Base-by-base conservation (phyloP, 352 stramenopile species). In the Peronosclerospora sorghi region DNA sequence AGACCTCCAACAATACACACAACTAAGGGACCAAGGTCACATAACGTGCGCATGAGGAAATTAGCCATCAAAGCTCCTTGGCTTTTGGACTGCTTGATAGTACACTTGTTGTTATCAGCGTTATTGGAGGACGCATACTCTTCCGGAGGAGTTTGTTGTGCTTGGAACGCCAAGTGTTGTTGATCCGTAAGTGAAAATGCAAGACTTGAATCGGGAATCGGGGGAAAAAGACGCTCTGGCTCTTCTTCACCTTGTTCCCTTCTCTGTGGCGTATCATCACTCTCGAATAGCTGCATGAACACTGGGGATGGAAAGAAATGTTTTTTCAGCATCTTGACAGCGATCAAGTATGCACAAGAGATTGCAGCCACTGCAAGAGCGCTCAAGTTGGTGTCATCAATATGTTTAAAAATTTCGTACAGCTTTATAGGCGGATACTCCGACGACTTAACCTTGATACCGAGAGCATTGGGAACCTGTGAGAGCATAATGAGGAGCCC, bases 1-100 rank as follows among this genome's bases (percentile, higher is more conserved):
- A 48, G 48, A 14, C 38, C 47, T 26, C 47, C 47, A 9, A 48
- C 42, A n/a, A 54, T 54, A 17, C 47, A 54, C n/a, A 54, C 47
- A 8, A 54, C 47, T 0, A 54, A 42, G 18, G 47, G 47, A 8
- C 47, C 47, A 5, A 54, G 27, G 10, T 54, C 39, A 18, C 47
- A 54, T 14, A 48, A 8, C n/a, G 32, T 54, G 8, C 47, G 47
- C 38, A 54, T 39, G 13, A 54, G 18, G 32, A 54, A 54, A 17
- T 37, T 48, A 18, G 38, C 39, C 0, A 54, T 23, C 12, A 43
- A 24, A 8, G n/a, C 17, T 13, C 38, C 24, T 28, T 48, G 38
- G 8, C 38, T 35, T 26, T 35, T 48, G 13, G 38, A 14, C 18
- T 48, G 23, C 26, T 42, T 37, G 10, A 43, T 39, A 13, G 5